Evolutionary conservation across 2,329 filamentous ascomycete species (phyloP).

Genomic region (Cadophora gregata): DNA sequence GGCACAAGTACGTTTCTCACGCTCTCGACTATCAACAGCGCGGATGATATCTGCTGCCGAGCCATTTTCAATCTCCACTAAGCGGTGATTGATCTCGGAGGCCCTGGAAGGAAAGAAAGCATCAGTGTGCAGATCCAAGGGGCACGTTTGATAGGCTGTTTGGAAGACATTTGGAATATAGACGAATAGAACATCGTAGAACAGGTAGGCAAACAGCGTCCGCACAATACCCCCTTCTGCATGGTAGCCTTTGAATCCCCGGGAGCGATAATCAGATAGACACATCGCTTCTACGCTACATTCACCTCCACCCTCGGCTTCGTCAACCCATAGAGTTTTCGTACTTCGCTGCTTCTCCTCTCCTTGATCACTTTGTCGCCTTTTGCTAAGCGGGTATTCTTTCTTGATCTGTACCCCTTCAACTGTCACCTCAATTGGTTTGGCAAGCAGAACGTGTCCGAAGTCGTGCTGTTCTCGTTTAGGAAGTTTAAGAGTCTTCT

Average conservation of each 20-base stretch:
- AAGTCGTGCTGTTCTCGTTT: conserved; percentile 93
- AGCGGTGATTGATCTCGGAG: conserved; percentile 85
- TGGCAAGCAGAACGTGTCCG: conserved; percentile 78
- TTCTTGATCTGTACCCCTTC: conserved; percentile 79
- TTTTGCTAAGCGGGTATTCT: conserved; percentile 49
- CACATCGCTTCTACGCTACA: conserved; percentile 96
- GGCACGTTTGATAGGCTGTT: conserved; percentile 92
- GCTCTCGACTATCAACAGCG: conserved; percentile 70
- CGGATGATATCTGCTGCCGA: conserved; percentile 70
- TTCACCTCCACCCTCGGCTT: conserved; percentile 69
- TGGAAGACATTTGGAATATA: conserved; percentile 98
- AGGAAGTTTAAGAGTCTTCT: conserved; percentile 81
- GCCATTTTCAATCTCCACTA: conserved; percentile 88
- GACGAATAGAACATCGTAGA: conserved; percentile 90
- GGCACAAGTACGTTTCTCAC: conserved; percentile 78
- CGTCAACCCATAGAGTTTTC: conserved; percentile 90
- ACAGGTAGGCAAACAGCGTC: conserved; percentile 90
- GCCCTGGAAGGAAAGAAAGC: conserved; percentile 86
- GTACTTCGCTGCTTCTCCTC: conserved; percentile 54
- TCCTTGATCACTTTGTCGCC: conserved; percentile 27
- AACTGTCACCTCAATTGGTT: conserved; percentile 76
- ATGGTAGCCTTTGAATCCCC: conserved; percentile 93
- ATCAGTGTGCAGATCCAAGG: conserved; percentile 90
- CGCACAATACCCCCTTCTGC: conserved; percentile 88
- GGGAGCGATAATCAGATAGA: conserved; percentile 78